Conservation (phyloP, 78 protist species). For the Abeoforma whisleri region DNA sequence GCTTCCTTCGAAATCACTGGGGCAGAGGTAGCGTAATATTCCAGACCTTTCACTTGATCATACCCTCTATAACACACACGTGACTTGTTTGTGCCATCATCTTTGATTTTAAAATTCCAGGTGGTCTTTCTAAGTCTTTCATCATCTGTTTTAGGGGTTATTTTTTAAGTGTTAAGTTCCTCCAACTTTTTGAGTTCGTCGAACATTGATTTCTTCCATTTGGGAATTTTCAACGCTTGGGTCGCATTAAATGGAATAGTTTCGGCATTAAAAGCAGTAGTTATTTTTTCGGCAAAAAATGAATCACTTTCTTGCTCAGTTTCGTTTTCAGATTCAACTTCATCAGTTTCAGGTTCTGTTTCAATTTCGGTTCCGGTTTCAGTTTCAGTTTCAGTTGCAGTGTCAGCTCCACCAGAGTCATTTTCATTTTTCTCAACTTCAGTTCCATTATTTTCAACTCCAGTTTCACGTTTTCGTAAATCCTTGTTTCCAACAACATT, state of each 20-base stretch:
- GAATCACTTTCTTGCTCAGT: background rate
- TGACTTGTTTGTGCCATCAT: background rate
- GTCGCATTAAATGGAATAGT: background rate
- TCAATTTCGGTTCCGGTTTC: background rate
- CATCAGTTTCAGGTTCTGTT: background rate
- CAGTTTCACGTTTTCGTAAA: no score
- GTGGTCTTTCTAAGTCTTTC: background rate
- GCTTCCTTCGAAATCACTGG: background rate
- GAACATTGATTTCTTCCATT: background rate
- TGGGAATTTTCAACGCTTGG: background rate
- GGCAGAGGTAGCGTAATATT: background rate
- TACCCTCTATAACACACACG: background rate
- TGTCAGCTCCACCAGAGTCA: background rate
- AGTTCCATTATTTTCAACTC: background rate
- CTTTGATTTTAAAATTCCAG: background rate
- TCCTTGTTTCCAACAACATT: no score
- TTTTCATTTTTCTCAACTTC: background rate
- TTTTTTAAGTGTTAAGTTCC: background rate
- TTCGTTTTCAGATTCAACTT: background rate
- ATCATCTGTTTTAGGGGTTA: background rate
- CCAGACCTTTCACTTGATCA: background rate
- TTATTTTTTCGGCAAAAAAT: background rate
- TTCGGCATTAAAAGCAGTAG: background rate
- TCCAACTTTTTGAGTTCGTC: background rate
- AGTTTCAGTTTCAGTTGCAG: background rate